phyloP scores from a whole-genome alignment of 345 rosid species.

The Noccaea caerulescens region DNA sequence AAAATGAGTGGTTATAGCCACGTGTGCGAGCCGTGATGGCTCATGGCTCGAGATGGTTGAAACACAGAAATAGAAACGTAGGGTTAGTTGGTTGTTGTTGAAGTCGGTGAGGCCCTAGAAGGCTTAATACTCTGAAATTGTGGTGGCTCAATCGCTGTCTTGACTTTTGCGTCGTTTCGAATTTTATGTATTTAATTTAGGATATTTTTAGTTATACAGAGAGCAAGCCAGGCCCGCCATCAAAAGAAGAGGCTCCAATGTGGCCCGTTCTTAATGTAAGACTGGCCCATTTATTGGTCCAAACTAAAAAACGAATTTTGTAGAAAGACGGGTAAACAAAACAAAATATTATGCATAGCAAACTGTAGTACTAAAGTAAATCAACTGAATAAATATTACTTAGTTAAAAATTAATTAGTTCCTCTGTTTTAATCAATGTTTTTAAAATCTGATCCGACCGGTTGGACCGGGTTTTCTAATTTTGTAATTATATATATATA shows the following conservation, averaged over 20 bases:
- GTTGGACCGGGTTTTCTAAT: too few relatives aligned
- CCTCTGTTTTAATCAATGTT: too few relatives aligned
- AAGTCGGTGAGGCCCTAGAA: conserved; percentile 18
- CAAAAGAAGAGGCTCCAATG: neutral
- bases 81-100: conserved; percentile 32
- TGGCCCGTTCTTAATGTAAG: neutral
- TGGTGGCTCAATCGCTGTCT: conserved; percentile 28
- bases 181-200: neutral
- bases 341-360: too few relatives aligned
- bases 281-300: neutral
- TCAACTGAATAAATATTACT: too few relatives aligned
- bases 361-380: too few relatives aligned
- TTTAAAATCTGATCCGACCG: too few relatives aligned
- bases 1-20: conserved; percentile 18
- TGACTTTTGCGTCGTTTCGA: neutral
- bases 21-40: conserved; percentile 34
- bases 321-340: too few relatives aligned
- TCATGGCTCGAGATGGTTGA: conserved; percentile 39
- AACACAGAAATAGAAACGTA: conserved; percentile 22
- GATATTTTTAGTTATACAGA: neutral
- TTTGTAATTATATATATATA: too few relatives aligned
- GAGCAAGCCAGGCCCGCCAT: neutral
- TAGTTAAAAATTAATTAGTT: too few relatives aligned
- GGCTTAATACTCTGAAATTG: neutral
- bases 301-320: neutral